These are phyloP conservation scores for Cystobasidium ongulense DNA, from an alignment of 768 basidiomycete genomes.

Conservation along the genomic window DNA sequence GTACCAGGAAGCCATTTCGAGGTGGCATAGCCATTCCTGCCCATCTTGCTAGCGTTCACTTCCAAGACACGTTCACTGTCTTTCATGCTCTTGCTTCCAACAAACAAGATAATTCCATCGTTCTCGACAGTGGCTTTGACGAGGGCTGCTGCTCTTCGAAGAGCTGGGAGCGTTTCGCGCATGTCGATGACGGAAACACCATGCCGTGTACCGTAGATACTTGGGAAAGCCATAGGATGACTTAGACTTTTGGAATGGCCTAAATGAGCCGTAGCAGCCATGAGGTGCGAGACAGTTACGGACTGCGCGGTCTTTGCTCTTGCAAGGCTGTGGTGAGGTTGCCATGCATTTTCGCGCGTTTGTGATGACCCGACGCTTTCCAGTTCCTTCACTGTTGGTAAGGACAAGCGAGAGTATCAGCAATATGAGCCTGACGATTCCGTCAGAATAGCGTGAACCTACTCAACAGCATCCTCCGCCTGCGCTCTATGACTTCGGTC, in stretches of 20 bases:
- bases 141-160: constrained; percentile 81
- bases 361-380: constrained; percentile 62
- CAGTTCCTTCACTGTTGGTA: constrained; percentile 17
- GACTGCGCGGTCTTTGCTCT: constrained; percentile 56
- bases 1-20: constrained; percentile 90
- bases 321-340: constrained; percentile 63
- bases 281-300: constrained; percentile 74
- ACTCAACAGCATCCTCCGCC: constrained; percentile 17
- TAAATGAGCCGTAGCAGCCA: constrained; percentile 87
- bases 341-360: constrained; percentile 59
- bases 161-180: constrained; percentile 81
- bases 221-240: constrained; percentile 82
- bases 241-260: constrained; percentile 73
- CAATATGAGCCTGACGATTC: neutral
- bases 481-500: neutral
- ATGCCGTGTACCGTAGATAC: constrained; percentile 82
- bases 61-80: constrained; percentile 51
- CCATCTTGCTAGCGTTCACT: constrained; percentile 63
- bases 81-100: constrained; percentile 52
- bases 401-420: neutral
- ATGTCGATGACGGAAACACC: constrained; percentile 81
- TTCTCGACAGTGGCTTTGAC: constrained; percentile 70
- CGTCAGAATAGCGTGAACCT: neutral
- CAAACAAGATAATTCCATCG: constrained; percentile 78
- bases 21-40: constrained; percentile 70